Conservation (phyloP, 768 basidiomycete genomes). For the Boletus barrowsii region DNA sequence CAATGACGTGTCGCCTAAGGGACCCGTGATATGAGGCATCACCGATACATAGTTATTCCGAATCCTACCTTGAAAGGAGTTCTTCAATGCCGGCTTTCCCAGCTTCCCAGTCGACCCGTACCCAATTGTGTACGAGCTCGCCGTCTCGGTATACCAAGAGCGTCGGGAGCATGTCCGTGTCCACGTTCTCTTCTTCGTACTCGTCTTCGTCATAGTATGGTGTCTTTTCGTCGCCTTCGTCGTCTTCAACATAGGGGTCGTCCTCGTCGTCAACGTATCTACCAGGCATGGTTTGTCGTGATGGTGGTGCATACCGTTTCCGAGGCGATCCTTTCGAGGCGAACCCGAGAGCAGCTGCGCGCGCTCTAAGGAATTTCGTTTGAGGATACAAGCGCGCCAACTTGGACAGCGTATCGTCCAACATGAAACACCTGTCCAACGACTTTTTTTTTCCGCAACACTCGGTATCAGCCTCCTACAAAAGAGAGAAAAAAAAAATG, state of each 20-base stretch:
- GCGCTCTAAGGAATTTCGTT: slow-evolving; percentile 79
- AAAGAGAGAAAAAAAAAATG: slow-evolving; percentile 2
- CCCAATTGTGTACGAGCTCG: slow-evolving; percentile 85
- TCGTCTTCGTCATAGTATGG: slow-evolving; percentile 39
- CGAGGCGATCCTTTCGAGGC: slow-evolving; percentile 39
- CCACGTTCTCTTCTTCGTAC: slow-evolving; percentile 60
- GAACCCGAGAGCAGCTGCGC: slow-evolving; percentile 75
- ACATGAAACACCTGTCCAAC: slow-evolving; percentile 64
- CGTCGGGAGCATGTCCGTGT: slow-evolving; percentile 78
- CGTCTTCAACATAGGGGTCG: slow-evolving; percentile 44
- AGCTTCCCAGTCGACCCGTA: slow-evolving; percentile 85
- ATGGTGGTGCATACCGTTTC: slow-evolving; percentile 6
- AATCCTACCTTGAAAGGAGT: slow-evolving; percentile 53
- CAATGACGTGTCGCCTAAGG: slow-evolving; percentile 27
- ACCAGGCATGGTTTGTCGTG: slow-evolving; percentile 22
- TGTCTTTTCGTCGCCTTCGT: slow-evolving; percentile 27
- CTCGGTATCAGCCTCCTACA: slow-evolving; percentile 3
- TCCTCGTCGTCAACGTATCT: slow-evolving; percentile 34
- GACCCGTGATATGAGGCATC: background rate
- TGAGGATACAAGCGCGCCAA: slow-evolving; percentile 68
- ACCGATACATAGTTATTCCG: background rate
- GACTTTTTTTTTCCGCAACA: slow-evolving; percentile 43
- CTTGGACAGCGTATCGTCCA: slow-evolving; percentile 66
- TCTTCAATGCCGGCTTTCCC: slow-evolving; percentile 66
- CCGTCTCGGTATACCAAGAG: slow-evolving; percentile 76